Conservation (phyloP, 208 protist species). For the Leishmania amazonensis region DNA sequence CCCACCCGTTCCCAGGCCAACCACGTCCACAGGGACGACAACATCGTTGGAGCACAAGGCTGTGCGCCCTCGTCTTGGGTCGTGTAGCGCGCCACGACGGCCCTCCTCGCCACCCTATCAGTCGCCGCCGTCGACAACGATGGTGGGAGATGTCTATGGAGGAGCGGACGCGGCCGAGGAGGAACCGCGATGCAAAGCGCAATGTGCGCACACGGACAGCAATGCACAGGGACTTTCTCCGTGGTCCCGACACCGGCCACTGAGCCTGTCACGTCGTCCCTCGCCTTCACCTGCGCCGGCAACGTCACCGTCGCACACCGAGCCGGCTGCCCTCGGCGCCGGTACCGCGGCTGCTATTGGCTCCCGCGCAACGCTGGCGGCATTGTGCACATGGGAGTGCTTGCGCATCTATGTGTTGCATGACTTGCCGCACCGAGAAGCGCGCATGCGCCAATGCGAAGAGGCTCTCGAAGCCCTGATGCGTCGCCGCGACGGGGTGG, state of each 20-base stretch:
- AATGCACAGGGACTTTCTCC: neutral
- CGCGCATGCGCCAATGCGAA: slow-evolving; percentile 28
- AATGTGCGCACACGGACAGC: neutral
- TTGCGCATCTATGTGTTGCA: slow-evolving; percentile 43
- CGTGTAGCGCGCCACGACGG: slow-evolving; percentile 14
- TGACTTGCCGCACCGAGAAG: slow-evolving; percentile 35
- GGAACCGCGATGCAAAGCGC: neutral
- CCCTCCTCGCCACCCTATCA: slow-evolving; percentile 4
- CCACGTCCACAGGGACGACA: neutral
- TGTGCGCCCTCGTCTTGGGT: slow-evolving; percentile 1
- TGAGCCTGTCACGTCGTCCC: slow-evolving; percentile 26
- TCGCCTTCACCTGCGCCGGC: slow-evolving; percentile 15
- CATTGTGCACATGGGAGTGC: neutral
- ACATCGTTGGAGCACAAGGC: neutral
- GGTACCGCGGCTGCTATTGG: neutral
- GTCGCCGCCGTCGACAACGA: neutral
- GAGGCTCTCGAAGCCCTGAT: slow-evolving; percentile 9
- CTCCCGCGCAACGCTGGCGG: neutral
- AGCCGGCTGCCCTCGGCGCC: neutral
- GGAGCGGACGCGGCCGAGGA: neutral
- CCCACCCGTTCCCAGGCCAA: neutral
- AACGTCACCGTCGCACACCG: neutral
- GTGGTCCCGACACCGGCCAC: slow-evolving; percentile 24
- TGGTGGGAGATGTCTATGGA: slow-evolving; percentile 5
- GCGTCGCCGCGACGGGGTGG: neutral